Evolutionary conservation across 208 protist genomes (phyloP), one percentile per base, ranked within the genome.

Genomic region (Leishmania lainsoni): DNA sequence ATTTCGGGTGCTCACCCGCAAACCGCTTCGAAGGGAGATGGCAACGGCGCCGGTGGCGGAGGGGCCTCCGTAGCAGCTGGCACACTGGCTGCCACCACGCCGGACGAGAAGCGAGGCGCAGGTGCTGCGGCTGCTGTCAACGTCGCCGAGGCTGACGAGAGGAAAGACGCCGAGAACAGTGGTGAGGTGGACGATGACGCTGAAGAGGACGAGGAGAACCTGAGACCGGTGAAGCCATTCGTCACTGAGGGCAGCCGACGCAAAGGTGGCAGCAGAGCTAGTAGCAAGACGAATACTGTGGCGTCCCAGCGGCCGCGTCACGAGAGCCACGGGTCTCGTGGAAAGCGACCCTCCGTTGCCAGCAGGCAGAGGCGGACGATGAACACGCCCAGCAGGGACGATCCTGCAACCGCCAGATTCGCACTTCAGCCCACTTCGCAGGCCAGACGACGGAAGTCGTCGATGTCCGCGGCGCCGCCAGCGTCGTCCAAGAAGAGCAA

Each of bases 21-120:
- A 5, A 78, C 80, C 5, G 68, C 84, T 6, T 54, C 84, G 74
- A 87, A 81, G 70, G 72, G 84, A 66, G 59, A 12, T 61, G 52
- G 39, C 65, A 63, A 32, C 49, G 73, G n/a, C 66, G 49, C n/a
- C 49, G 29, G 61, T 68, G 75, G 52, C 66, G 61, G 16, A 45
- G 14, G 20, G 35, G 70, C 10, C 49, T 59, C 22, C 45, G 71
- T 16, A 4, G 78, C n/a, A n/a, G 82, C 49, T n/a, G 54, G 29
- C 29, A 22, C 29, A 39, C 61, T 29, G 29, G 39, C 29, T 14
- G 9, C 61, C 54, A 63, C 59, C 51, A 74, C 29, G 14, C 29
- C 48, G 20, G 81, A 71, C n/a, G 65, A 78, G 17, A 12, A 54
- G 45, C 69, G 69, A 51, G 69, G 69, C 42, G 45, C 39, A 16